A percentile compares a stretch with the other conserved stretches of the same genome.
Evolutionary conservation across 257 asterid genomes (phyloP).

Genomic region (Solanum tarapatanum): DNA sequence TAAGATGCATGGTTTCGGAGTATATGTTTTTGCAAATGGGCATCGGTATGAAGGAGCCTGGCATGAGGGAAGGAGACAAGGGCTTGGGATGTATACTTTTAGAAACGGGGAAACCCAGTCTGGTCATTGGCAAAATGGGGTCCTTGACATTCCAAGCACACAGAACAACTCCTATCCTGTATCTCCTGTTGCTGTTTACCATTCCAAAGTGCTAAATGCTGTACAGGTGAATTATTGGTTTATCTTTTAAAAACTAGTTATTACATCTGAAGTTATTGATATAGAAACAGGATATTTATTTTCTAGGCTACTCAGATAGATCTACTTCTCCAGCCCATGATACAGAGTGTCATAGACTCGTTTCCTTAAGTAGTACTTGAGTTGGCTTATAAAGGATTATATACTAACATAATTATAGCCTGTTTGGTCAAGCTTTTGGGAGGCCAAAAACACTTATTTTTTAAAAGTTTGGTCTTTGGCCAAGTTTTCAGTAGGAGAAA

Average conservation of each 20-base stretch:
- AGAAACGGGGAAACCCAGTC: constrained; percentile 49
- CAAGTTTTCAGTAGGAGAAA: neutral
- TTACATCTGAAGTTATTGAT: neutral
- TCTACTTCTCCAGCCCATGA: neutral
- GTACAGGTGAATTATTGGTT: constrained; percentile 25
- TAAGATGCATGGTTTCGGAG: constrained; percentile 28
- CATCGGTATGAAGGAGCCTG: constrained; percentile 80
- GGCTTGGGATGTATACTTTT: constrained; percentile 63
- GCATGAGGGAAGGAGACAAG: constrained; percentile 84
- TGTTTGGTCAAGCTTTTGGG: neutral
- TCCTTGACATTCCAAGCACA: constrained; percentile 24
- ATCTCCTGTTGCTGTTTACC: constrained; percentile 24
- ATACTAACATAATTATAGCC: neutral
- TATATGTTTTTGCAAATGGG: constrained; percentile 55
- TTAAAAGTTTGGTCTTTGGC: neutral
- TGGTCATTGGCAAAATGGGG: constrained; percentile 75
- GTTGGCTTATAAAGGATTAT: neutral
- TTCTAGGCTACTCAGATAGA: neutral
- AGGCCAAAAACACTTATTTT: neutral
- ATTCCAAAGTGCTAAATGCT: constrained; percentile 33
- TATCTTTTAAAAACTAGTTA: neutral
- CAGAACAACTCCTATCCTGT: constrained; percentile 12
- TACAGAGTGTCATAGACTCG: neutral
- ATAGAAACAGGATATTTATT: neutral
- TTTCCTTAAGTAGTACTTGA: neutral